These are phyloP conservation scores for Paramecium primaurelia DNA, from an alignment of 73 alveolate species.

Conservation along the genomic window DNA sequence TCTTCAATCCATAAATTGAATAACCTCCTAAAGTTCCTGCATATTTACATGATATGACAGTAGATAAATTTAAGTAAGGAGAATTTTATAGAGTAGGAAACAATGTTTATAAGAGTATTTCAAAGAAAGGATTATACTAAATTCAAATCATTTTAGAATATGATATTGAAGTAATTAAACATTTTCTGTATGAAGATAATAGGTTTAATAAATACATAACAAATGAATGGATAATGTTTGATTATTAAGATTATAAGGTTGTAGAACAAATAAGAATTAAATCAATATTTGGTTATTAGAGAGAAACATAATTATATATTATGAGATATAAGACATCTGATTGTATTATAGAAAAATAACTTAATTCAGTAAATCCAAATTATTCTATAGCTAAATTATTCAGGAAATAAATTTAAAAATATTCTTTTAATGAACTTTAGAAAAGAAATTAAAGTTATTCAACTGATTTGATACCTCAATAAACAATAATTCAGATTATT, in stretches of 20 bases:
- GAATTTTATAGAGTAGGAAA: neutral
- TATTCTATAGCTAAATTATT: neutral
- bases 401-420: neutral
- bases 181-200: neutral
- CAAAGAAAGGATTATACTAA: neutral
- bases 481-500: neutral
- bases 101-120: neutral
- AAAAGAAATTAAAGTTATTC: neutral
- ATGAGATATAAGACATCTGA: neutral
- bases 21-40: neutral
- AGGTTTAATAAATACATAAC: neutral
- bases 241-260: neutral
- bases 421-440: neutral
- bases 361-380: neutral
- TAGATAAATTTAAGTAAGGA: neutral
- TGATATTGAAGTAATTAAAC: neutral
- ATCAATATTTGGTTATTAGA: neutral
- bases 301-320: neutral
- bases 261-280: neutral
- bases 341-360: neutral
- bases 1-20: neutral
- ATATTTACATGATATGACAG: neutral
- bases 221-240: neutral
- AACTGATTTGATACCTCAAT: neutral
- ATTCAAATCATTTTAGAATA: neutral